Evolutionary conservation across 345 rosid genomes (phyloP).

Genomic region (Eucalyptus curtisii): DNA sequence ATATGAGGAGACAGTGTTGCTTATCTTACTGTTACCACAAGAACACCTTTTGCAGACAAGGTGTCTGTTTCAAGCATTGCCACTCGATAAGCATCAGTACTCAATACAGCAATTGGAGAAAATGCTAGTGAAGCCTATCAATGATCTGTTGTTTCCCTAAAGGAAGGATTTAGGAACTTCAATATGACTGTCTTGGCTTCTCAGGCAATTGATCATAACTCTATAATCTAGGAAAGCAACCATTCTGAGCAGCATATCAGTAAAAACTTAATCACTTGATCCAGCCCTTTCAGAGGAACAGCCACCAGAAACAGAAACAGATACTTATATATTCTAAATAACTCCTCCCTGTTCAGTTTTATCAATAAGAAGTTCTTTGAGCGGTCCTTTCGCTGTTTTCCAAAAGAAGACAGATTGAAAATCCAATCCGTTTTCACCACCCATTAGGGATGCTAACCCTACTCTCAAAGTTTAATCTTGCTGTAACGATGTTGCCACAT

Average conservation of each 20-base stretch:
- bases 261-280: not conserved
- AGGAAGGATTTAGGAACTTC: not conserved
- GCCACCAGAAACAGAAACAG: too few relatives aligned
- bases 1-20: too few relatives aligned
- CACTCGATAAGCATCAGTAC: not conserved
- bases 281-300: not conserved
- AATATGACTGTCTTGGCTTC: not conserved
- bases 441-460: accelerated
- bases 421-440: too few relatives aligned
- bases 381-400: too few relatives aligned
- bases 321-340: too few relatives aligned
- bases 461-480: too few relatives aligned
- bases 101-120: not conserved
- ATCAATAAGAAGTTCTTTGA: too few relatives aligned
- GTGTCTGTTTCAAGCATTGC: not conserved
- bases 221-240: not conserved
- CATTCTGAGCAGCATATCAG: not conserved
- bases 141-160: not conserved
- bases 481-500: too few relatives aligned
- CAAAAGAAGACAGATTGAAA: too few relatives aligned
- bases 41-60: not conserved
- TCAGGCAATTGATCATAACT: not conserved
- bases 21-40: not conserved
- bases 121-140: not conserved
- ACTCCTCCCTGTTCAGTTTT: too few relatives aligned